Conservation (phyloP, 2,329 filamentous ascomycete species). For the Sordariomycetes sp. region DNA sequence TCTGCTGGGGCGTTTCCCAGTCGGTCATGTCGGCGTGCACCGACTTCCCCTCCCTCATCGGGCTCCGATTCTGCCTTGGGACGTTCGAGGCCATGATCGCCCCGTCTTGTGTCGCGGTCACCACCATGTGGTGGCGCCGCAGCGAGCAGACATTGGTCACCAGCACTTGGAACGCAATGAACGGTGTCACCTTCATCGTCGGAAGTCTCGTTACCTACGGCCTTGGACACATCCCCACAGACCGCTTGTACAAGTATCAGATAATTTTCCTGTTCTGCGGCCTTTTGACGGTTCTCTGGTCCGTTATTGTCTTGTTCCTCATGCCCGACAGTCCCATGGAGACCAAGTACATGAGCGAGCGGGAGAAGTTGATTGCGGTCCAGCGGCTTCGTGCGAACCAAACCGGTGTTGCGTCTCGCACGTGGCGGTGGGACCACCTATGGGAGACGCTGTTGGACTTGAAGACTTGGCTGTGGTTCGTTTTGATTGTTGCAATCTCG, state of each 20-base stretch:
- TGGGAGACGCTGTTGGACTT: constrained; percentile 41
- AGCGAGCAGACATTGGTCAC: constrained; percentile 46
- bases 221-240: constrained; percentile 43
- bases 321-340: constrained; percentile 40
- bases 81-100: constrained; percentile 35
- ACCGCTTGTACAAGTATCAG: constrained; percentile 32
- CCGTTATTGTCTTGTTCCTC: constrained; percentile 29
- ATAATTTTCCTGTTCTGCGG: constrained; percentile 46
- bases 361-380: constrained; percentile 41
- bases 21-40: constrained; percentile 37
- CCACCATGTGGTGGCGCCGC: constrained; percentile 39
- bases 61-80: constrained; percentile 29
- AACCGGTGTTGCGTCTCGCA: constrained; percentile 39
- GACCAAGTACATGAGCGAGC: constrained; percentile 37
- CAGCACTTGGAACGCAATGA: constrained; percentile 41
- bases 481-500: constrained; percentile 43
- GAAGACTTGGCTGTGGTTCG: constrained; percentile 52
- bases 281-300: constrained; percentile 34
- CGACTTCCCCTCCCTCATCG: constrained; percentile 29
- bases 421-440: constrained; percentile 40
- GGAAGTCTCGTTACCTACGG: constrained; percentile 48
- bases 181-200: constrained; percentile 41
- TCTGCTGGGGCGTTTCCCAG: constrained; percentile 37
- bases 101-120: constrained; percentile 43
- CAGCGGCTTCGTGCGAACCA: constrained; percentile 43